These are phyloP conservation scores for Knoxdaviesia proteae DNA, from an alignment of 2,329 filamentous ascomycete species.

Conservation along the genomic window DNA sequence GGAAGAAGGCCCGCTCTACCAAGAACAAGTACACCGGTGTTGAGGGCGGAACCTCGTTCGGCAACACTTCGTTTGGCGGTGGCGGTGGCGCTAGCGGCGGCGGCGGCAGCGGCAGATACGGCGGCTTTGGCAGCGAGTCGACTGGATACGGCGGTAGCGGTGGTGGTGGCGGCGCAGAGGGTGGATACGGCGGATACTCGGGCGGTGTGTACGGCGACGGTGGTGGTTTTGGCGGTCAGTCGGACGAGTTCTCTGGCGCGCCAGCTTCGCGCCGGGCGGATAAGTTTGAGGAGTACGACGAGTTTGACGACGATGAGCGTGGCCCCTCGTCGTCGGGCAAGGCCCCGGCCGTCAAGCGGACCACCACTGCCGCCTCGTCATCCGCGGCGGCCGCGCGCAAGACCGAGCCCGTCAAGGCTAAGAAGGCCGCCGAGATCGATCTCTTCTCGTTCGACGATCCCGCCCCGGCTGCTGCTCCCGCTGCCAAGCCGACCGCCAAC, in stretches of 20 bases:
- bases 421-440: constrained; percentile 77
- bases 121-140: constrained; percentile 81
- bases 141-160: constrained; percentile 45
- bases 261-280: constrained; percentile 31
- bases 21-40: constrained; percentile 92
- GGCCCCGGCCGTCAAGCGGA: not conserved
- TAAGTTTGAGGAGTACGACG: constrained; percentile 90
- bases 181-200: constrained; percentile 30
- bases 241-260: constrained; percentile 48
- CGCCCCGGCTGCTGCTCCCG: constrained; percentile 24
- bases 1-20: constrained; percentile 78
- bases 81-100: constrained; percentile 35
- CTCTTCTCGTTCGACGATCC: constrained; percentile 84
- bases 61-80: not conserved
- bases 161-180: constrained; percentile 6
- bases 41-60: constrained; percentile 51
- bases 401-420: constrained; percentile 35
- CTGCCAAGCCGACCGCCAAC: constrained; percentile 21
- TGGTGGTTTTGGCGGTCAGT: constrained; percentile 71
- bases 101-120: constrained; percentile 40
- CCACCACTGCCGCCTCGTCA: too few species aligned
- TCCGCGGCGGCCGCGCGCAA: constrained; percentile 30
- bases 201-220: constrained; percentile 84
- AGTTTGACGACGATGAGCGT: constrained; percentile 59
- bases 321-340: constrained; percentile 27